Evolutionary conservation across 83 land plant genomes (phyloP).

Genomic region (Picea mariana): DNA sequence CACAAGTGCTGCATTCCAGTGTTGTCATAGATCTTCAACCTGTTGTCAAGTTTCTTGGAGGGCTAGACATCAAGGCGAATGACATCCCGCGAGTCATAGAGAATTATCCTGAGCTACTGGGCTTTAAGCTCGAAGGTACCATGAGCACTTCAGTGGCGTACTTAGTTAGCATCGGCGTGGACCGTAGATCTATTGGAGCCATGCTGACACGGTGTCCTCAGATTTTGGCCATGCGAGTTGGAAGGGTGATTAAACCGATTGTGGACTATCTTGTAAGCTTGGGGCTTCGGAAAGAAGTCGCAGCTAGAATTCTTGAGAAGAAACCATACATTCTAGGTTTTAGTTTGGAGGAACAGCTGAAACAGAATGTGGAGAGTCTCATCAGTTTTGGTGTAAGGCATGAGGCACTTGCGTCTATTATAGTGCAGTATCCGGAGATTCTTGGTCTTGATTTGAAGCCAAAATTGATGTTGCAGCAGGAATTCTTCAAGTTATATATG

Average conservation of each 20-base stretch:
- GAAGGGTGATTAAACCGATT: conserved; percentile 39
- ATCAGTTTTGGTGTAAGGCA: conserved; percentile 35
- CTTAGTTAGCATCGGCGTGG: conserved; percentile 51
- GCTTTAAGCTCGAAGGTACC: conserved; percentile 57
- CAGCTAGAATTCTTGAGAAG: conserved; percentile 50
- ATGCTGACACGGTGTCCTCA: conserved; percentile 50
- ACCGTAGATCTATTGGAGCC: conserved; percentile 45
- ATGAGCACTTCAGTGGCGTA: conserved; percentile 57
- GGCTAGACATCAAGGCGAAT: conserved; percentile 37
- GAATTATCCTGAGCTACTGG: conserved; percentile 45
- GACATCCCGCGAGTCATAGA: conserved; percentile 34
- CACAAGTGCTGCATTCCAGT: conserved; percentile 67
- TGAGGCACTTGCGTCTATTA: conserved; percentile 41
- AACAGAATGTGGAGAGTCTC: conserved; percentile 40
- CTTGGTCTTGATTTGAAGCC: conserved; percentile 33
- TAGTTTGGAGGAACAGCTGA: conserved; percentile 38
- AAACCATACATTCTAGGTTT: conserved; percentile 47
- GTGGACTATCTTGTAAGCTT: conserved; percentile 40
- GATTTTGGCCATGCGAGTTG: conserved; percentile 56
- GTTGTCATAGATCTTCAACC: conserved; percentile 50
- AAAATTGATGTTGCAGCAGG: conserved; percentile 25
- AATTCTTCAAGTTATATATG: conserved; percentile 33
- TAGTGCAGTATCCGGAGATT: conserved; percentile 42
- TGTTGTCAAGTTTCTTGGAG: conserved; percentile 45
- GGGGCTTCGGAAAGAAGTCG: conserved; percentile 34